Evolutionary conservation across 176 grass and related monocot genomes (phyloP), one percentile per base, ranked within the genome.

Genomic region (Bolboschoenus planiculmis): DNA sequence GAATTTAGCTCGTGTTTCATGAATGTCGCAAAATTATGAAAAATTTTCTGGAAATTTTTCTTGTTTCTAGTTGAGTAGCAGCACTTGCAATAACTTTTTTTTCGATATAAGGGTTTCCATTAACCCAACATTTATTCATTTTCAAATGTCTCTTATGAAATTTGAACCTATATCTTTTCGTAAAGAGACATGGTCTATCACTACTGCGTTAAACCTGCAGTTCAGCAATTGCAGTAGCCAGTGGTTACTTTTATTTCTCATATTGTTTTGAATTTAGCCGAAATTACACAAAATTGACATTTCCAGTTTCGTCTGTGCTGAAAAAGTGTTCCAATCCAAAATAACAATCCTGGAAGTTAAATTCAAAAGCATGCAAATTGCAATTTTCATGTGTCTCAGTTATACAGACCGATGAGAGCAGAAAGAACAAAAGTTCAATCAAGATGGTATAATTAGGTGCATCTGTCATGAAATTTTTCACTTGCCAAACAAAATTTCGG

Each of bases 391-490:
- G 2, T 68, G 64, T 39, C 34, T 68, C 34, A 39, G 65, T 70
- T 70, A 42, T 42, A 40, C 35, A 42, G 35, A 21, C 15, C 15
- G 16, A 39, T 7, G 34, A 67, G 7, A 68, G 34, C 35, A 68
- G 34, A 68, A 40, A 10, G 35, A 66, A 66, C 14, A 35, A 8
- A 35, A 36, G 33, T 18, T 35, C 18, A 33, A 18, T 16, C 62
- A 66, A 66, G 16, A 16, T 37, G 39, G 47, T 14, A 23, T 47
- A 29, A 26, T 48, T 74, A 74, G 23, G 70, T 74, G 11, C 42
- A 74, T 27, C 40, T 74, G 70, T 47, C 70, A 48, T 47, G 70
- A 29, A 74, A 74, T 74, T 48, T 74, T 48, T 74, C 23, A 48
- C 5, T 29, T 74, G 40, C 39, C 10, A 4, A 39, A 73, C 8